Evolutionary conservation across 1,284 basidiomycete genomes (phyloP).

Genomic region (Cerrena zonata): DNA sequence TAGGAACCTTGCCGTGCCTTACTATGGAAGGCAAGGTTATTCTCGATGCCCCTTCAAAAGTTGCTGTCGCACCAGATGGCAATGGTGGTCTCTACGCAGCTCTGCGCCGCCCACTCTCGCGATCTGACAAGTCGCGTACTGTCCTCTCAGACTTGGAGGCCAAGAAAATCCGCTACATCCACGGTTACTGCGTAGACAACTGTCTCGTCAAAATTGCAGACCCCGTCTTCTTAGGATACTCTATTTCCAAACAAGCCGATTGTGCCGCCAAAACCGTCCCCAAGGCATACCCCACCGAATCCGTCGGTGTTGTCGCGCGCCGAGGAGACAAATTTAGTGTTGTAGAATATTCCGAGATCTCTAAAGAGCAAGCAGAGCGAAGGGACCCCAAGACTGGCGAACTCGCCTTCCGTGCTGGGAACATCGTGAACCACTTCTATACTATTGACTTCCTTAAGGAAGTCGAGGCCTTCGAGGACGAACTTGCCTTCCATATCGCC

Average conservation of each 20-base stretch:
- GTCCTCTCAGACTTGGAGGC: slow-evolving; percentile 80
- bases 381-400: slow-evolving; percentile 67
- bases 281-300: slow-evolving; percentile 82
- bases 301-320: slow-evolving; percentile 90
- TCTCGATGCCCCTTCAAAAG: slow-evolving; percentile 69
- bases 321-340: slow-evolving; percentile 82
- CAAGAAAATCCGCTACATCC: slow-evolving; percentile 83
- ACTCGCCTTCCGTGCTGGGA: slow-evolving; percentile 88
- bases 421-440: slow-evolving; percentile 99
- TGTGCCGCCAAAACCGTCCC: slow-evolving; percentile 96
- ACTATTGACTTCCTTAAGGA: slow-evolving; percentile 80
- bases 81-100: slow-evolving; percentile 97
- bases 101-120: slow-evolving; percentile 70
- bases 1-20: slow-evolving; percentile 92
- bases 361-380: slow-evolving; percentile 77
- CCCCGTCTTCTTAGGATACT: slow-evolving; percentile 92
- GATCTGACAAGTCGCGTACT: slow-evolving; percentile 55
- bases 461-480: slow-evolving; percentile 79
- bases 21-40: slow-evolving; percentile 92
- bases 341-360: slow-evolving; percentile 97
- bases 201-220: slow-evolving; percentile 97
- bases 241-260: slow-evolving; percentile 78
- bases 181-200: slow-evolving; percentile 98
- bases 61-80: slow-evolving; percentile 94
- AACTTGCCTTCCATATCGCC: slow-evolving; percentile 96